phyloP scores from a whole-genome alignment of 2,329 filamentous ascomycete species.

The Emergomyces pasteurianus region DNA sequence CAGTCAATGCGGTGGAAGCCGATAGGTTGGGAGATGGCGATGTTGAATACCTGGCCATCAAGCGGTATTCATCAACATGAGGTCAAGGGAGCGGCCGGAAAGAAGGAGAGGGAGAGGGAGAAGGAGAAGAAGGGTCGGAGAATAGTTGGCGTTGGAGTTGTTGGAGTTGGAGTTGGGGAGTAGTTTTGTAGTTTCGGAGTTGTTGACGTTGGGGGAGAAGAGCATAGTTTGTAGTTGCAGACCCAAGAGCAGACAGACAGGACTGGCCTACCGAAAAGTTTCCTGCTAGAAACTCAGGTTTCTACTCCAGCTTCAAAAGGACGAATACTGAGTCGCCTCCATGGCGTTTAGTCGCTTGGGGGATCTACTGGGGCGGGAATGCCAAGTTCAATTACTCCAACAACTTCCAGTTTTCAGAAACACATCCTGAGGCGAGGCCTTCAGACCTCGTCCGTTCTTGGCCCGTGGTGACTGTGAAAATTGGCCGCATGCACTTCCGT shows the following conservation, averaged over 20 bases:
- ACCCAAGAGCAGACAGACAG: background rate
- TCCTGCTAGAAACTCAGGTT: background rate
- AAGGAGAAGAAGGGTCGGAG: background rate
- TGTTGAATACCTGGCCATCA: constrained; percentile 1
- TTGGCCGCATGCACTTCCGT: background rate
- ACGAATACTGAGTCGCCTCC: background rate
- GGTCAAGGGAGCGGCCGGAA: background rate
- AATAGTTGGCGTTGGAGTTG: background rate
- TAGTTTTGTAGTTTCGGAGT: too few species aligned
- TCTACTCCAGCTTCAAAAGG: too few species aligned
- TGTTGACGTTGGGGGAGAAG: background rate
- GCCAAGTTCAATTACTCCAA: background rate
- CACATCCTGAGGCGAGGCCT: background rate
- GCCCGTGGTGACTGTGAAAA: background rate
- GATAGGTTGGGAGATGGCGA: background rate
- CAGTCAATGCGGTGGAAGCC: constrained; percentile 1
- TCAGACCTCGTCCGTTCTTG: background rate
- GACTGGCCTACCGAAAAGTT: background rate
- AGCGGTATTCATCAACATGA: background rate
- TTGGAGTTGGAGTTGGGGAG: too few species aligned
- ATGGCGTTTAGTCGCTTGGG: background rate
- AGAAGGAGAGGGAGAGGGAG: background rate
- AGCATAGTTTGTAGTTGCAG: too few species aligned
- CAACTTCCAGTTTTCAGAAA: background rate
- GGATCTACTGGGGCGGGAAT: background rate